Evolutionary conservation across 106 monocot genomes (phyloP).

Genomic region (Dioscorea zingiberensis): DNA sequence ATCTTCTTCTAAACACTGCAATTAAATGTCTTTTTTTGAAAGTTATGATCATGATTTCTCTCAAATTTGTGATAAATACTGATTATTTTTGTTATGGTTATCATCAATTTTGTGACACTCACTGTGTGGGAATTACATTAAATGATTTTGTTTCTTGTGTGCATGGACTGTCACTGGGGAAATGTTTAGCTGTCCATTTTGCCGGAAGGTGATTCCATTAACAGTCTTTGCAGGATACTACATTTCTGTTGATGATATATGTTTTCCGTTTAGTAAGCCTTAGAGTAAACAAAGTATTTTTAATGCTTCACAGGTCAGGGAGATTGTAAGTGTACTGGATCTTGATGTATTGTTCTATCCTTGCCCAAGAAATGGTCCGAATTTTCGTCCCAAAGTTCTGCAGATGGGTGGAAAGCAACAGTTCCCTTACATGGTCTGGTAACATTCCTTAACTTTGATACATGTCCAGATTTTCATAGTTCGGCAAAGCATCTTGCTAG

Average conservation of each 20-base stretch:
- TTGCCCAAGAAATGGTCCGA: conserved; percentile 91
- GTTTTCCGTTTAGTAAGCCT: neutral
- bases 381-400: conserved; percentile 74
- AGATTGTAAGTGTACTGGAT: conserved; percentile 79
- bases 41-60: neutral
- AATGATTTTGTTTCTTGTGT: conserved; percentile 20
- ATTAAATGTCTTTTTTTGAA: neutral
- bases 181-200: conserved; percentile 86
- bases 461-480: neutral
- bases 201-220: conserved; percentile 71
- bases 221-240: neutral
- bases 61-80: neutral
- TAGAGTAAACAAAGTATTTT: neutral
- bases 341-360: conserved; percentile 94
- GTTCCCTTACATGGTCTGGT: conserved; percentile 89
- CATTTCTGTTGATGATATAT: neutral
- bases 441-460: neutral
- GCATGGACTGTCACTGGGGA: conserved; percentile 6
- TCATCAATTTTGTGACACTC: too few species aligned
- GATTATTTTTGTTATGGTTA: too few species aligned
- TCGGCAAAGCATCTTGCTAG: neutral
- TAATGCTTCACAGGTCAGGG: conserved; percentile 67
- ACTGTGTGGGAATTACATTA: neutral
- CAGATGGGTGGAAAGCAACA: conserved; percentile 93
- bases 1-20: neutral